phyloP scores from a whole-genome alignment of 2,329 filamentous ascomycete genomes.

The Didymella glomerata region DNA sequence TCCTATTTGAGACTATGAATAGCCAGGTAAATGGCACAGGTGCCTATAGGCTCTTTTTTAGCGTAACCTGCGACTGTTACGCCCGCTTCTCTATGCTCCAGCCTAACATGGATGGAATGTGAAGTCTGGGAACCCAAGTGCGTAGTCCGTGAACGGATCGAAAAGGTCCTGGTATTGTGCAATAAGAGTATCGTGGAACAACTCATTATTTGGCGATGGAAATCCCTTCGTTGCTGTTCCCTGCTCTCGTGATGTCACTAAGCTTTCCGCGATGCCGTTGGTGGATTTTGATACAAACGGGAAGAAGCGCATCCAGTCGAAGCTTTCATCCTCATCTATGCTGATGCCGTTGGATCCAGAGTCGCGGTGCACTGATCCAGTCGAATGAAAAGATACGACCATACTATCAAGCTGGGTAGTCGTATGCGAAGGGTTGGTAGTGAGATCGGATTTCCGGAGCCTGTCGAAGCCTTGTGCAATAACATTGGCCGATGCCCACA shows the following conservation, averaged over 20 bases:
- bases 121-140: conserved; percentile 13
- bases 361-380: background rate
- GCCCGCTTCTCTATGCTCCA: background rate
- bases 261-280: background rate
- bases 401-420: background rate
- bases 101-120: conserved; percentile 5
- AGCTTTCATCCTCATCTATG: background rate
- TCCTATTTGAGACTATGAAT: background rate
- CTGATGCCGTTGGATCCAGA: background rate
- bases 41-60: background rate
- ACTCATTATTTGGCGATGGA: conserved; percentile 33
- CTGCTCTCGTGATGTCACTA: background rate
- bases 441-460: conserved; percentile 23
- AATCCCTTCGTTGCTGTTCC: conserved; percentile 31
- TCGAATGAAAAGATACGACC: background rate
- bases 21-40: background rate
- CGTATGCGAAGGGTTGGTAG: background rate
- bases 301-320: background rate
- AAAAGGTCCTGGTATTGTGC: conserved; percentile 36
- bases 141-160: conserved; percentile 32
- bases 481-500: conserved; percentile 38
- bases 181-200: conserved; percentile 32
- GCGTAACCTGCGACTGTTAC: background rate
- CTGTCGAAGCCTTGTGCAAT: conserved; percentile 32
- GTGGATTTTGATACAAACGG: background rate